A percentile compares a stretch with the other conserved stretches of the same genome.
These are phyloP conservation scores for Solanum virginianum DNA, from an alignment of 257 asterid species.

Conservation along the genomic window DNA sequence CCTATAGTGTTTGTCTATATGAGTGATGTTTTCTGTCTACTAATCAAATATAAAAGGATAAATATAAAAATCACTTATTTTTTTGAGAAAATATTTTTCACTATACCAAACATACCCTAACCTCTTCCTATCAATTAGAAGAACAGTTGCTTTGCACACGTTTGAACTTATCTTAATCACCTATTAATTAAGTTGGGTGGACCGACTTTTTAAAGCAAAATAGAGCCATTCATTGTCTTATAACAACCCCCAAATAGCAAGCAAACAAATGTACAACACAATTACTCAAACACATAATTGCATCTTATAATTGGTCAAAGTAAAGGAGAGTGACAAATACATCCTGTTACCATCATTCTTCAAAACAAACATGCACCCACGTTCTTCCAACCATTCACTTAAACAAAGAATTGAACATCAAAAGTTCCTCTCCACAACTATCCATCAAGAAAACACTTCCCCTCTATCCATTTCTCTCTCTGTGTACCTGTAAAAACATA, in stretches of 20 bases:
- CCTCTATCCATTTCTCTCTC: background rate
- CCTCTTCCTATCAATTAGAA: no score
- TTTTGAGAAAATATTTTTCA: no score
- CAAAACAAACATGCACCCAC: conserved; percentile 26
- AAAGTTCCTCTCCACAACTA: background rate
- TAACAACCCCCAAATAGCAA: background rate
- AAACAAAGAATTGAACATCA: background rate
- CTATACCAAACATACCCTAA: no score
- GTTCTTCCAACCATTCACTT: conserved; percentile 1
- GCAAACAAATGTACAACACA: background rate
- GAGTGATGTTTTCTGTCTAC: no score
- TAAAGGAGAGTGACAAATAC: background rate
- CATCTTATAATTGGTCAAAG: background rate
- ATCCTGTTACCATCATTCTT: background rate
- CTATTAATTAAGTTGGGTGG: background rate
- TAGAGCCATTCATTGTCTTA: background rate
- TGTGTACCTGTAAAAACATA: background rate
- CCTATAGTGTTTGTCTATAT: no score
- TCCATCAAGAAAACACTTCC: background rate
- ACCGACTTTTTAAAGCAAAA: background rate
- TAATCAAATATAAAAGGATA: no score
- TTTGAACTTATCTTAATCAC: background rate
- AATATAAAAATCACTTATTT: no score
- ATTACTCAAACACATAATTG: background rate
- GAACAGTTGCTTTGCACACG: no score